phyloP scores from a whole-genome alignment of 1,139 yeast genomes.

The Hyphopichia wangnamkhiaoensis region DNA sequence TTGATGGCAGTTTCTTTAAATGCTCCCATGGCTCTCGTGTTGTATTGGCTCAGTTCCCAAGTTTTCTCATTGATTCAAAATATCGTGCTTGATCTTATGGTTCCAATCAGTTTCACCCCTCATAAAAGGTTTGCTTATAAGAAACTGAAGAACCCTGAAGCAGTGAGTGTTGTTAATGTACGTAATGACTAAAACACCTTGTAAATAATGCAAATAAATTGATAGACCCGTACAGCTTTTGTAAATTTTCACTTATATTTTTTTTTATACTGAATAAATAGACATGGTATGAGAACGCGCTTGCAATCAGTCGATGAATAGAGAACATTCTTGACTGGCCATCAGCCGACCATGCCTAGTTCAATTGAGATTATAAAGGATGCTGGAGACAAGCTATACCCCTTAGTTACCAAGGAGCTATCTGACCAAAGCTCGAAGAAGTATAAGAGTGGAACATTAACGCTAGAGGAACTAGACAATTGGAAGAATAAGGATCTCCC shows the following conservation, averaged over 20 bases:
- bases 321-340: neutral
- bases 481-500: constrained; percentile 39
- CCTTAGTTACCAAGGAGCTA: constrained; percentile 10
- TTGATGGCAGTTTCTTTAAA: constrained; percentile 84
- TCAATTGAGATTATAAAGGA: constrained; percentile 5
- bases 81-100: constrained; percentile 61
- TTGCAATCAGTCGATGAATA: neutral
- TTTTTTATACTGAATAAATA: no score
- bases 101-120: constrained; percentile 62
- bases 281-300: neutral
- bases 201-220: constrained; percentile 1
- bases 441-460: constrained; percentile 21
- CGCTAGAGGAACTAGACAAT: constrained; percentile 33
- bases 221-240: neutral
- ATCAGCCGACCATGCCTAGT: constrained; percentile 5
- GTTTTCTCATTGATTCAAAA: constrained; percentile 75
- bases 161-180: constrained; percentile 1
- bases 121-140: constrained; percentile 25
- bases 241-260: neutral
- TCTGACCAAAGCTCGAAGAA: constrained; percentile 17
- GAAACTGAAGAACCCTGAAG: neutral
- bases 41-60: constrained; percentile 89
- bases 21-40: constrained; percentile 77
- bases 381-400: constrained; percentile 9
- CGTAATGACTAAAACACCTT: neutral